Base-by-base conservation (phyloP, 495 filamentous ascomycete species). In the Daldinia vernicosa region DNA sequence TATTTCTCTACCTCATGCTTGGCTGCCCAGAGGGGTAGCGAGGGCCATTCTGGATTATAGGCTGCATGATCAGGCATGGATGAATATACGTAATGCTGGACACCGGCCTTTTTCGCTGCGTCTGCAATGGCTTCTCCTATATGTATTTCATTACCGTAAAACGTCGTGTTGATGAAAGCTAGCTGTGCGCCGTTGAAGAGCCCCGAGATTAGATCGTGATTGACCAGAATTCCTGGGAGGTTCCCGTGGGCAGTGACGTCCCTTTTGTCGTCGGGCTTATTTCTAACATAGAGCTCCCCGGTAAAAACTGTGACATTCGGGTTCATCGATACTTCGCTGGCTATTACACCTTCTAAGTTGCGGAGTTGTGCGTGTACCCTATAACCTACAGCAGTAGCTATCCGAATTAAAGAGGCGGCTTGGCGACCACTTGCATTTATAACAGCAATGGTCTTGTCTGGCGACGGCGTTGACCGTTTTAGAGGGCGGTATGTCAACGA, bases 91-190 rank as follows among this genome's bases (percentile, higher is more conserved):
- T 95, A 97, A 77, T 98, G 95, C 71, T 91, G 86, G 60, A 99
- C 88, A 15, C 92, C 90, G 54, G 91, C 91, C 71, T 84, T 88
- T 75, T 95, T 95, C 39, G 95, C 95, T 17, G 93, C 94, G 76
- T 97, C 92, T 40, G 95, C 95, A 45, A 98, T 83, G 0, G 90
- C 90, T 69, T 91, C 87, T 37, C 95, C 95, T 68, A 97, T 95
- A 9, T 88, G 89, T 50, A 94, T 86, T 83, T 99, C 95, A 76
- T 98, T 94, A 33, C 95, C 96, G 83, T 94, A 95, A 66, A 95
- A 96, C n/a, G 93, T 95, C 30, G 95, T 99, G 81, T 99, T 99
- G 84, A 98, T 94, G 79, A 98, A 99, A 63, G 95, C 95, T 39
- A 94, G 84, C 63, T 94, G 89, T 22, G 92, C 92, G 70, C 92